phyloP scores from a whole-genome alignment of 441 rosid species.

The Capsella rubella region DNA sequence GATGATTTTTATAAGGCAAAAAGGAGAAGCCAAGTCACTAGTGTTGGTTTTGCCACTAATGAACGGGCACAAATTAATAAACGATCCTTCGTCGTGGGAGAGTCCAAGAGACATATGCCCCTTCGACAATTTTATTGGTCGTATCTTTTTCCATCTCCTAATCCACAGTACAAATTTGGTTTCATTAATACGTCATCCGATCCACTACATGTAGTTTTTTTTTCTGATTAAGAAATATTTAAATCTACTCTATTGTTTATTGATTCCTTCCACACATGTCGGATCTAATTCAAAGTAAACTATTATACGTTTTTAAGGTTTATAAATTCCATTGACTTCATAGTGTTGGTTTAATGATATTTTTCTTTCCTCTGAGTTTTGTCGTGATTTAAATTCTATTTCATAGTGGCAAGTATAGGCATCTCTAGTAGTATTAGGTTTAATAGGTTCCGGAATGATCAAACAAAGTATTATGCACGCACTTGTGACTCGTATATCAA shows the following conservation, averaged over 20 bases:
- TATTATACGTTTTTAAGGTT: slow-evolving; percentile 12
- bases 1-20: neutral
- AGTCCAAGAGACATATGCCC: slow-evolving; percentile 48
- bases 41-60: slow-evolving; percentile 30
- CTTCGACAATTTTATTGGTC: slow-evolving; percentile 41
- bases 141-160: slow-evolving; percentile 31
- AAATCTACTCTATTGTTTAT: slow-evolving; percentile 21
- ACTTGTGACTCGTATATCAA: neutral
- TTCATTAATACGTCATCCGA: slow-evolving; percentile 34
- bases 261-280: slow-evolving; percentile 42
- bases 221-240: neutral
- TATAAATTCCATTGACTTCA: slow-evolving; percentile 27
- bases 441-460: neutral
- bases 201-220: slow-evolving; percentile 13
- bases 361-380: neutral
- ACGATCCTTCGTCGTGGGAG: slow-evolving; percentile 42
- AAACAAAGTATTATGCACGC: neutral
- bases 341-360: slow-evolving; percentile 18
- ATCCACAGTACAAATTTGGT: slow-evolving; percentile 36
- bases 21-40: slow-evolving; percentile 12
- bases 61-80: slow-evolving; percentile 33
- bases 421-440: too few relatives aligned
- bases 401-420: neutral
- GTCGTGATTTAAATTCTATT: slow-evolving; percentile 12
- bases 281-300: slow-evolving; percentile 20